Evolutionary conservation across 1,284 basidiomycete species (phyloP).

Genomic region (Porodaedalea pini): DNA sequence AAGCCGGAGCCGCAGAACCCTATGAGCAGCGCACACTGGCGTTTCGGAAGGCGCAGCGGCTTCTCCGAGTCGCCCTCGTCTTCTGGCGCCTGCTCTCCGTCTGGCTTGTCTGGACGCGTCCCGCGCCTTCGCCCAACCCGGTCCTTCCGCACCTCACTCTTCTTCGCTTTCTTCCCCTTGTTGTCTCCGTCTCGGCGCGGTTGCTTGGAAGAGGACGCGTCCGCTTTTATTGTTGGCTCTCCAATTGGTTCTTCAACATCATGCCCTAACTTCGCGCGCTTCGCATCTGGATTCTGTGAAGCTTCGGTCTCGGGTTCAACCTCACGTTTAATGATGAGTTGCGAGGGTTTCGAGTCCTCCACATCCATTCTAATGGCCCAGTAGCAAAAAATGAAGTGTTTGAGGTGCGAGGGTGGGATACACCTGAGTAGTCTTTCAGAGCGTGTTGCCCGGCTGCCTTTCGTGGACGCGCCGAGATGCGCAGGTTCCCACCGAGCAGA

Average conservation of each 20-base stretch:
- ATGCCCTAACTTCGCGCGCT: background rate
- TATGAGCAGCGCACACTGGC: constrained; percentile 67
- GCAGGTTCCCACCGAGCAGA: too few relatives aligned
- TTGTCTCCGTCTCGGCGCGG: background rate
- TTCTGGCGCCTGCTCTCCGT: constrained; percentile 29
- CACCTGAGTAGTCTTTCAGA: too few relatives aligned
- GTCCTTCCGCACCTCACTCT: background rate
- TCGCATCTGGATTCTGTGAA: background rate
- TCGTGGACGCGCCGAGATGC: background rate
- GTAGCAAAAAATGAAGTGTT: background rate
- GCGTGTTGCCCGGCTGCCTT: background rate
- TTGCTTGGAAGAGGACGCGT: too few relatives aligned
- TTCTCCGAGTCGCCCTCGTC: constrained; percentile 31
- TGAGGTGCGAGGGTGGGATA: background rate
- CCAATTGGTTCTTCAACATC: background rate
- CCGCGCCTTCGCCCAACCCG: constrained; percentile 12
- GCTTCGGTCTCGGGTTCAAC: background rate
- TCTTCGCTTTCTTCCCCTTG: background rate
- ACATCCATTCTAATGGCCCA: background rate
- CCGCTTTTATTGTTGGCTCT: background rate
- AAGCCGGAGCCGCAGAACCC: constrained; percentile 83
- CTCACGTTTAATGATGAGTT: background rate
- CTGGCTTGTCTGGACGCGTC: constrained; percentile 10
- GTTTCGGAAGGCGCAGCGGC: constrained; percentile 62
- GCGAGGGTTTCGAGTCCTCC: background rate